phyloP scores from a whole-genome alignment of 202 grass and related monocot species.

The Setaria viridis region DNA sequence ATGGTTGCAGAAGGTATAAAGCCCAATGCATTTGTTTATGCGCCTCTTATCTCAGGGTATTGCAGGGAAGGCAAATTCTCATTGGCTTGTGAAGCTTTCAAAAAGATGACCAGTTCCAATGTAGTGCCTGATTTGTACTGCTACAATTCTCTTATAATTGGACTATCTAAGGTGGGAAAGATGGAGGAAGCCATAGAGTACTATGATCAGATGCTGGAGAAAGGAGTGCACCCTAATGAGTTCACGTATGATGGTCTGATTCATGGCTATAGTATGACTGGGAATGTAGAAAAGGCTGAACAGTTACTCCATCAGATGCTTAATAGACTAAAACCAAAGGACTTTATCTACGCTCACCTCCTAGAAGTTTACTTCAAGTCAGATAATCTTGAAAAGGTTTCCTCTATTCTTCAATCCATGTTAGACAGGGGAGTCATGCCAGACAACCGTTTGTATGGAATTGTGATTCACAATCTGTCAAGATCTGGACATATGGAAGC shows the following conservation, averaged over 20 bases:
- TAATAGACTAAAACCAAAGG: conserved; percentile 59
- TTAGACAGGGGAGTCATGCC: conserved; percentile 44
- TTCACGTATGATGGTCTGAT: conserved; percentile 75
- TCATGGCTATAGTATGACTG: conserved; percentile 59
- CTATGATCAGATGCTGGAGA: conserved; percentile 60
- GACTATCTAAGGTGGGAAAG: conserved; percentile 67
- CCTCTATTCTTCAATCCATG: conserved; percentile 65
- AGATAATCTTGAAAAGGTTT: conserved; percentile 55
- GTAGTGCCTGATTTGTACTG: conserved; percentile 69
- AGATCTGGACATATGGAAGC: conserved; percentile 61
- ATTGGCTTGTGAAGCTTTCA: conserved; percentile 63
- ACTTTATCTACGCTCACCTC: conserved; percentile 60
- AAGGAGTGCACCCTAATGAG: conserved; percentile 60
- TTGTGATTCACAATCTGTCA: conserved; percentile 64
- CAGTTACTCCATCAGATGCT: conserved; percentile 62
- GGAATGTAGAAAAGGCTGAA: conserved; percentile 69
- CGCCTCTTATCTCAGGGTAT: conserved; percentile 69
- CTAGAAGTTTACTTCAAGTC: conserved; percentile 69
- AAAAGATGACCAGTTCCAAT: conserved; percentile 59
- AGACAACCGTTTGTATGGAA: conserved; percentile 61
- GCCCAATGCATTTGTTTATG: conserved; percentile 70
- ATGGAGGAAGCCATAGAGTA: conserved; percentile 68
- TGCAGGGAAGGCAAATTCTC: conserved; percentile 61
- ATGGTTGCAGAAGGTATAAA: conserved; percentile 64
- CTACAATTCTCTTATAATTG: conserved; percentile 78